Evolutionary conservation across 805 yeast species (phyloP).

Genomic region (Metschnikowia kunwiensis): DNA sequence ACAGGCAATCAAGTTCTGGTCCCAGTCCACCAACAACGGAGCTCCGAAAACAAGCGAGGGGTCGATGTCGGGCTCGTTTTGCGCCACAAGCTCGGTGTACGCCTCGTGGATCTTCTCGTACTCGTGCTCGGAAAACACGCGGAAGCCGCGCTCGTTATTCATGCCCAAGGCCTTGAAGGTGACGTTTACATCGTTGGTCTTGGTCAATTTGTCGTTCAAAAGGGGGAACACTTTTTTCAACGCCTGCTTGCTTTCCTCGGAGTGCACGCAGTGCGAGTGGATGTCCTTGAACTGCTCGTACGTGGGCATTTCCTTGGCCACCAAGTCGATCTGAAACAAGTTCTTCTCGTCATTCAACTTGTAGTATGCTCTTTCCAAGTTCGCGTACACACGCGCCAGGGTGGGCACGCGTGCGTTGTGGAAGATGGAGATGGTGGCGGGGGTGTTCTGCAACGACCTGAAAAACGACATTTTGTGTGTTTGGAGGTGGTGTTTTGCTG

Average conservation of each 20-base stretch:
- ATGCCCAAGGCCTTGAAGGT: conserved; percentile 24
- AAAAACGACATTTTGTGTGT: conserved; percentile 33
- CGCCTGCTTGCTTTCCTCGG: conserved; percentile 22
- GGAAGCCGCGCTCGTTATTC: conserved; percentile 23
- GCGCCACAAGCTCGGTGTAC: conserved; percentile 25
- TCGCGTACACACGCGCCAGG: conserved; percentile 29
- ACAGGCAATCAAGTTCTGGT: conserved; percentile 39
- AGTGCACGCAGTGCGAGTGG: conserved; percentile 26
- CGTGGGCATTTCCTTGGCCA: conserved; percentile 41
- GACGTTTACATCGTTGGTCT: conserved; percentile 20
- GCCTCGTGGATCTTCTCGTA: conserved; percentile 39
- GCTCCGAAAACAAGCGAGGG: conserved; percentile 37
- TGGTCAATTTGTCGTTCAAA: conserved; percentile 24
- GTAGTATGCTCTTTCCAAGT: conserved; percentile 30
- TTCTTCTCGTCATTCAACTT: conserved; percentile 30
- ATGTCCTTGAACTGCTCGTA: conserved; percentile 38
- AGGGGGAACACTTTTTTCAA: conserved; percentile 38
- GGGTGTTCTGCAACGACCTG: conserved; percentile 40
- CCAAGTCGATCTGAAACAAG: conserved; percentile 35
- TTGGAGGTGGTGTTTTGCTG: conserved; percentile 1
- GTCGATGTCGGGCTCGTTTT: conserved; percentile 26
- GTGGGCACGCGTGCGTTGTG: conserved; percentile 37
- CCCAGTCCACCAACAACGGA: conserved; percentile 47
- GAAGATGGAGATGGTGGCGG: conserved; percentile 41
- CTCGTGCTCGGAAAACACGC: conserved; percentile 36